Evolutionary conservation across 192 early-diverging fungal species (phyloP).

Genomic region (Cetraspora pellucida): DNA sequence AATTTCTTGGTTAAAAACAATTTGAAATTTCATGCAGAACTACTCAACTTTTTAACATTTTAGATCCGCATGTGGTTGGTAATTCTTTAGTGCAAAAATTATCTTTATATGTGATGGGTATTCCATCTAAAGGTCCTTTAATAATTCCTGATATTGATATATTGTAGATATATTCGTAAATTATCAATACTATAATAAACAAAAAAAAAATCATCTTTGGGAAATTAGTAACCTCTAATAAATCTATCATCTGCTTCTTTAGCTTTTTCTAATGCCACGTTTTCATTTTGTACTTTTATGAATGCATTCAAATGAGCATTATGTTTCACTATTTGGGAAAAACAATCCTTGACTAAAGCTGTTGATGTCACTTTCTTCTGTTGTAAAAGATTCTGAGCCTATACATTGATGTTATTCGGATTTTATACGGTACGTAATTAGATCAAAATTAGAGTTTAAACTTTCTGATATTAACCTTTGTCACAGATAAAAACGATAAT

Average conservation of each 20-base stretch:
- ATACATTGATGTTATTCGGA: background rate
- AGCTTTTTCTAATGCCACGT: conserved; percentile 31
- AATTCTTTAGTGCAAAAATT: conserved; percentile 68
- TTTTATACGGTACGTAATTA: too few relatives aligned
- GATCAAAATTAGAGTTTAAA: too few relatives aligned
- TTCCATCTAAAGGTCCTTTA: conserved; percentile 60
- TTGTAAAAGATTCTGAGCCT: conserved; percentile 9
- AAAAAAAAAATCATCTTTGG: background rate
- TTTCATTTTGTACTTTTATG: conserved; percentile 41
- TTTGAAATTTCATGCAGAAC: background rate
- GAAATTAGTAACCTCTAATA: conserved; percentile 34
- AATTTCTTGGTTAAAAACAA: background rate
- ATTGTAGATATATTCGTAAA: background rate
- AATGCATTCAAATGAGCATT: conserved; percentile 50
- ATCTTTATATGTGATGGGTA: conserved; percentile 77
- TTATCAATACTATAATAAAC: background rate
- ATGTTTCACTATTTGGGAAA: conserved; percentile 41
- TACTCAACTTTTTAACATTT: conserved; percentile 55
- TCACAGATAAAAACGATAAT: too few relatives aligned
- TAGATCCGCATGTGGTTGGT: conserved; percentile 79
- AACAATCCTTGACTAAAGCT: conserved; percentile 24
- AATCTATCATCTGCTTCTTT: conserved; percentile 39
- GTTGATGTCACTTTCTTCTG: conserved; percentile 32
- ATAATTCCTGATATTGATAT: conserved; percentile 10
- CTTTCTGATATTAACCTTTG: too few relatives aligned